phyloP scores from a whole-genome alignment of 1,284 basidiomycete species.

The Heterobasidion occidentale region DNA sequence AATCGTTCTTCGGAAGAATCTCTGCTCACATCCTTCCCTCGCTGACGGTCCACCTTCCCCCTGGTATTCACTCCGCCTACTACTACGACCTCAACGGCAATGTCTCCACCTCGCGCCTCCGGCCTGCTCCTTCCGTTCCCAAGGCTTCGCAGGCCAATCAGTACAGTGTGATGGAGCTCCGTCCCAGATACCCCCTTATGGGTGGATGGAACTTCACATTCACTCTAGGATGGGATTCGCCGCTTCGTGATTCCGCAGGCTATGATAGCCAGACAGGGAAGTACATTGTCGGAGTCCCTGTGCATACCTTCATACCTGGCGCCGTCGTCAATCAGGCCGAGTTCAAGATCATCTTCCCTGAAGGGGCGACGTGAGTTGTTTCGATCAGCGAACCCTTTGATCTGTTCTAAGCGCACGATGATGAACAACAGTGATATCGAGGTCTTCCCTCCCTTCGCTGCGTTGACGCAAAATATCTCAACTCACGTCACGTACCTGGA shows the following conservation, averaged over 20 bases:
- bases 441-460: slow-evolving; percentile 72
- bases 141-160: slow-evolving; percentile 45
- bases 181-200: slow-evolving; percentile 87
- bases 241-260: slow-evolving; percentile 66
- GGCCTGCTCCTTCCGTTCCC: slow-evolving; percentile 53
- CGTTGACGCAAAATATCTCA: slow-evolving; percentile 50
- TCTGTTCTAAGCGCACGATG: slow-evolving; percentile 1
- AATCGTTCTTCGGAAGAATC: slow-evolving; percentile 55
- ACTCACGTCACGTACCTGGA: slow-evolving; percentile 88
- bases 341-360: slow-evolving; percentile 81
- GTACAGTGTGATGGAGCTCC: slow-evolving; percentile 69
- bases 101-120: slow-evolving; percentile 89
- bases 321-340: slow-evolving; percentile 80
- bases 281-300: slow-evolving; percentile 77
- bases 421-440: slow-evolving; percentile 58
- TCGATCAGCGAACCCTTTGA: background rate
- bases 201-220: slow-evolving; percentile 99
- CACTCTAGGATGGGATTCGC: slow-evolving; percentile 88
- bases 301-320: slow-evolving; percentile 78
- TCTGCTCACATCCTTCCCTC: slow-evolving; percentile 68
- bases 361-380: slow-evolving; percentile 80
- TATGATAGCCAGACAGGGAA: slow-evolving; percentile 51
- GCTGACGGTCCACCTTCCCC: slow-evolving; percentile 71
- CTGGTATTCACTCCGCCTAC: slow-evolving; percentile 76
- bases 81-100: slow-evolving; percentile 93